Base-by-base conservation (phyloP, 1,284 basidiomycete species). In the Fomitopsis pinicola region DNA sequence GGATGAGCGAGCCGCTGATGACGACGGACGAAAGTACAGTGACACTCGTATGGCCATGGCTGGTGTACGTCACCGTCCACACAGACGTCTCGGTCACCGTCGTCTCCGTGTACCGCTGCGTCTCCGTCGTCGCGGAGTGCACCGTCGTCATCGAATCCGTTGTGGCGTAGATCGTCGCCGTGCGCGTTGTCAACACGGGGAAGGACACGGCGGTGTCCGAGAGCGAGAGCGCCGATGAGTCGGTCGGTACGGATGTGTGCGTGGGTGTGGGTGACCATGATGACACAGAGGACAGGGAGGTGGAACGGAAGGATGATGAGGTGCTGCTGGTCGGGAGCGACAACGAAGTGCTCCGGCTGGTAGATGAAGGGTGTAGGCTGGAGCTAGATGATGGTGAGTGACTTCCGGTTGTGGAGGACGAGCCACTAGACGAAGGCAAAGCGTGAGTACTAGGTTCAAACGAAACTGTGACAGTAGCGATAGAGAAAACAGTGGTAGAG, bases 1-100 rank as follows among this genome's bases (percentile, higher is more conserved):
- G 69, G 10, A 70, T 66, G 30, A 71, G 61, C 19, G 69, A 70
- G 28, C 69, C 69, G 5, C 69, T 68, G 5, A 65, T 59, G 36
- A 69, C 46, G 28, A 67, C 59, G 19, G 66, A 64, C 2, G 69
- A 69, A 19, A 40, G 60, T 22, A 66, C 67, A 44, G 57, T 61
- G 4, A 62, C 61, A 35, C 57, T 59, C n/a, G 64, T 62, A 10
- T 42, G 52, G 7, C 56, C 60, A n/a, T 62, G 60, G 30, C 55
- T 53, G 1, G 59, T 63, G 58, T 54, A 65, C 2, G 64, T 67
- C 17, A 66, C 63, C 26, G 69, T 69, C 38, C 63, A 52, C 15
- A 68, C 60, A 7, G 65, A 59, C 8, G 71, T 72, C 4, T 64
- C 67, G 22, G 63, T 35, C 38, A 69, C 54, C 50, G 58, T 33